Evolutionary conservation across 2,329 filamentous ascomycete genomes (phyloP).

Genomic region (Neofusicoccum kwambonambiense): DNA sequence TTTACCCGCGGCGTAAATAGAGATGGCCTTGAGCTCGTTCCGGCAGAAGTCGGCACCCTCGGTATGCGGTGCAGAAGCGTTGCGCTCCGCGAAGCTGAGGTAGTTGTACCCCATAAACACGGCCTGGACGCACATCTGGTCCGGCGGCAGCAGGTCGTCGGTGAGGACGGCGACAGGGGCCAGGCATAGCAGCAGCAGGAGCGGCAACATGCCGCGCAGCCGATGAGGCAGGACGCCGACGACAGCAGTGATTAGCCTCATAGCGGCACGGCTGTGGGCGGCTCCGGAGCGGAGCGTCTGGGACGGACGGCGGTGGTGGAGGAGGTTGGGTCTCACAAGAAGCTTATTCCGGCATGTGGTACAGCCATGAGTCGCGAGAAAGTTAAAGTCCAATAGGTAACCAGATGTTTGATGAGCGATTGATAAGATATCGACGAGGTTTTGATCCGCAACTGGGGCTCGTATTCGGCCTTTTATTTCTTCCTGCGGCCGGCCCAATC

Average conservation of each 20-base stretch:
- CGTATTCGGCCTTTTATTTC: neutral
- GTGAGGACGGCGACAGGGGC: neutral
- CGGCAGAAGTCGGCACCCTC: slow-evolving; percentile 1
- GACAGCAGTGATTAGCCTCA: neutral
- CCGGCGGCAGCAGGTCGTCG: neutral
- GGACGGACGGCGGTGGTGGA: neutral
- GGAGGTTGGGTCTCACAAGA: neutral
- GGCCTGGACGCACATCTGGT: slow-evolving; percentile 5
- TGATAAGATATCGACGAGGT: slow-evolving; percentile 6
- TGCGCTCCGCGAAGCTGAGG: neutral
- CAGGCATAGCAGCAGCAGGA: neutral
- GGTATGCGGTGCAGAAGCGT: neutral
- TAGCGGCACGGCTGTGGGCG: neutral
- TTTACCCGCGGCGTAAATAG: neutral
- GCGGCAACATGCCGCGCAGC: neutral
- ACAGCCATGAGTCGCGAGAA: neutral
- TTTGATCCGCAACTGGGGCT: slow-evolving; percentile 5
- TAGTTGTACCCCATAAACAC: slow-evolving; percentile 3
- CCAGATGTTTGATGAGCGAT: neutral
- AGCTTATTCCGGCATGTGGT: neutral
- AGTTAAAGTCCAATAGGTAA: neutral
- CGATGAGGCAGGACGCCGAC: neutral
- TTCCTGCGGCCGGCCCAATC: neutral
- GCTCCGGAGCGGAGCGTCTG: neutral
- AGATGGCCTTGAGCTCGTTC: neutral